Evolutionary conservation across 345 rosid species (phyloP).

Genomic region (Bruguiera sexangula): DNA sequence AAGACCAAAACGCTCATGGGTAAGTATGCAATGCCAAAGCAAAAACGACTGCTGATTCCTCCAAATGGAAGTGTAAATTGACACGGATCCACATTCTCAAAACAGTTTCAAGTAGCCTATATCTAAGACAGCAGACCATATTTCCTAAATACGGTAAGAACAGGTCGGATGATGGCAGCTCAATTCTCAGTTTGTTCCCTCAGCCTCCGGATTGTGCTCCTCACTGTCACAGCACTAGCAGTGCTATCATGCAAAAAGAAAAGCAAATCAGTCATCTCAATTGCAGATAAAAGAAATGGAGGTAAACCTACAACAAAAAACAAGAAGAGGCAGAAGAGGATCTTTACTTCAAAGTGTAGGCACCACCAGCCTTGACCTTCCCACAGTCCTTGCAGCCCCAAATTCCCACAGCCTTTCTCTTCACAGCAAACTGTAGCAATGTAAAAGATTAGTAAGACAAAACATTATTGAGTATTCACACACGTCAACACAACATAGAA

Average conservation of each 20-base stretch:
- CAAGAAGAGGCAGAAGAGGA: no score
- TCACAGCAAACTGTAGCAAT: conserved; percentile 27
- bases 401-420: conserved; percentile 38
- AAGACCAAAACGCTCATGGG: not conserved
- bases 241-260: conserved; percentile 36
- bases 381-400: conserved; percentile 39
- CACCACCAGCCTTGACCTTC: conserved; percentile 35
- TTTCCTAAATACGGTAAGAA: not conserved
- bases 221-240: conserved; percentile 69
- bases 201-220: conserved; percentile 66
- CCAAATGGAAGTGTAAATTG: not conserved
- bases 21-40: not conserved
- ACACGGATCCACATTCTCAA: conserved; percentile 4
- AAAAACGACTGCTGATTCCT: not conserved
- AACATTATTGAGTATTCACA: no score
- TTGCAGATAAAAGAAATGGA: not conserved
- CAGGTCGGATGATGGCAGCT: not conserved
- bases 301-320: not conserved
- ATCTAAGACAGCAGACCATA: not conserved
- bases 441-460: not conserved
- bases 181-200: conserved; percentile 71
- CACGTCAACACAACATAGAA: no score
- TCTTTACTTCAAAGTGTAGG: conserved; percentile 31
- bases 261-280: not conserved
- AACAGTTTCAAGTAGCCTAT: conserved; percentile 8